phyloP scores from a whole-genome alignment of 768 basidiomycete species.

The Tricholomella constricta region DNA sequence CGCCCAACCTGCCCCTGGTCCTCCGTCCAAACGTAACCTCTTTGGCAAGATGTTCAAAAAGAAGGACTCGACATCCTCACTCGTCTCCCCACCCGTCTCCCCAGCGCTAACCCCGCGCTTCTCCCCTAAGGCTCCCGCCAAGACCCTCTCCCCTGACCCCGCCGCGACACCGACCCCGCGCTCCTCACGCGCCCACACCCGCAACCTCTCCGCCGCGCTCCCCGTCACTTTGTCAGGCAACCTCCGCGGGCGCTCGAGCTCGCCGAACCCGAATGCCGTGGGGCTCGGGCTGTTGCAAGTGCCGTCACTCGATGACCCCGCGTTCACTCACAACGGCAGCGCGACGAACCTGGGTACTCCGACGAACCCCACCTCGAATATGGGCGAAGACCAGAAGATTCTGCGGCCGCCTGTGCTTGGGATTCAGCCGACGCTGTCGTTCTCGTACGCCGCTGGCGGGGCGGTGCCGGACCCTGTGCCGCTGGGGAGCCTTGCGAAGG shows the following conservation, averaged over 20 bases:
- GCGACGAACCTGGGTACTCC: not conserved
- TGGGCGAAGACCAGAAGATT: conserved; percentile 12
- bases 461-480: conserved; percentile 16
- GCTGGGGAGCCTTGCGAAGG: conserved; percentile 6
- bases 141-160: conserved; percentile 9
- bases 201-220: conserved; percentile 13
- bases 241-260: conserved; percentile 20
- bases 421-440: conserved; percentile 65
- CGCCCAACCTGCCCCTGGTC: conserved; percentile 1
- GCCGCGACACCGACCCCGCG: conserved; percentile 14
- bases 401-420: conserved; percentile 55
- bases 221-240: conserved; percentile 11
- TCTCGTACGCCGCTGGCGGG: conserved; percentile 32
- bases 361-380: not conserved
- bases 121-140: conserved; percentile 8
- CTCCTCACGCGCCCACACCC: conserved; percentile 13
- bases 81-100: conserved; percentile 20
- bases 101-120: not conserved
- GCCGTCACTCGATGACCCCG: conserved; percentile 12
- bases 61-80: conserved; percentile 19
- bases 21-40: conserved; percentile 51
- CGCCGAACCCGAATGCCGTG: conserved; percentile 15
- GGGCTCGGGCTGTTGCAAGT: conserved; percentile 18
- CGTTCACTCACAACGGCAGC: conserved; percentile 2
- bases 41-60: conserved; percentile 76